A percentile compares a stretch with the other conserved stretches of the same genome.
These are phyloP conservation scores for Cyberlindnera americana DNA, from an alignment of 805 yeast genomes.

Conservation along the genomic window DNA sequence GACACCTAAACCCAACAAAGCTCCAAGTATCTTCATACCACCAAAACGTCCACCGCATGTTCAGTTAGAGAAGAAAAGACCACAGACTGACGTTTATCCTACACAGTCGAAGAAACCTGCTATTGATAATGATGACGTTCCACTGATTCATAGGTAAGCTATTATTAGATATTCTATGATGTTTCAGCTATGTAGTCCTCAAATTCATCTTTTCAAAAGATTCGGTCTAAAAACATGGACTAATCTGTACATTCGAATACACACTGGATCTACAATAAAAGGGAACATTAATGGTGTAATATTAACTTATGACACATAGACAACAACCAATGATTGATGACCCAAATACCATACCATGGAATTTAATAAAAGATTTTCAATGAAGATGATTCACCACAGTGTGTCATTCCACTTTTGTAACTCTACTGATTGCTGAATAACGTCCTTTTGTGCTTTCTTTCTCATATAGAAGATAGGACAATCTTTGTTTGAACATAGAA, in stretches of 20 bases:
- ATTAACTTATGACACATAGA: no score
- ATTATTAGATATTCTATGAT: no score
- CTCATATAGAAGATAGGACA: constrained; percentile 98
- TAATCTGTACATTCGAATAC: no score
- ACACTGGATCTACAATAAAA: no score
- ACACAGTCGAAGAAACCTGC: constrained; percentile 7
- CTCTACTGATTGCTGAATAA: constrained; percentile 36
- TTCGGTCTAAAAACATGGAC: no score
- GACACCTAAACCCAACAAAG: background rate
- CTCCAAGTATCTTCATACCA: constrained; percentile 13
- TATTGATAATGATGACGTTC: constrained; percentile 9
- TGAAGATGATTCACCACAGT: constrained; percentile 20
- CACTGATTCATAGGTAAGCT: background rate
- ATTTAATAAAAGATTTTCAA: no score
- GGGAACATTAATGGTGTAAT: no score
- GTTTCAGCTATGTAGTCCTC: no score
- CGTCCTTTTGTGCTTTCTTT: constrained; percentile 44
- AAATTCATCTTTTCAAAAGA: no score
- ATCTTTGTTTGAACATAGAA: constrained; percentile 89
- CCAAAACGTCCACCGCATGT: constrained; percentile 12
- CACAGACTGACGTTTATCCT: background rate
- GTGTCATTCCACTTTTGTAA: constrained; percentile 39
- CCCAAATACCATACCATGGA: no score
- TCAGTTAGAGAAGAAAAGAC: constrained; percentile 11
- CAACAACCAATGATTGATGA: no score